Conservation (phyloP, 345 rosid species). For the Xanthoceras sorbifolium region DNA sequence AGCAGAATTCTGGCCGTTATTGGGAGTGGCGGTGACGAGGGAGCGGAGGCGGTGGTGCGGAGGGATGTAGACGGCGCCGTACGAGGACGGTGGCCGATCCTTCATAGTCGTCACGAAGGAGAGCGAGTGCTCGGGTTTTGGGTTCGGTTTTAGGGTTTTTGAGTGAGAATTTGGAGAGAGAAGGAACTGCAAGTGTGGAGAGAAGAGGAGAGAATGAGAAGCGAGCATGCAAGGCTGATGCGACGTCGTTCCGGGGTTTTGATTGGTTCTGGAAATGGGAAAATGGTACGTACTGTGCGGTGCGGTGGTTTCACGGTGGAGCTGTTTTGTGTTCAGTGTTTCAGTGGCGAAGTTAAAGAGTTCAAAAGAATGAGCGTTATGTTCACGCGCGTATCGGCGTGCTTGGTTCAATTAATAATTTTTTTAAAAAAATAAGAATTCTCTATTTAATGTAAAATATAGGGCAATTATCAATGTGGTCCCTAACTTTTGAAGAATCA, state of each 20-base stretch:
- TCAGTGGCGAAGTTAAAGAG: too few relatives aligned
- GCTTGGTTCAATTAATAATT: too few relatives aligned
- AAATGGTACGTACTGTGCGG: too few relatives aligned
- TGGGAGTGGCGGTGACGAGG: constrained; percentile 35
- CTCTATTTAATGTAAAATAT: too few relatives aligned
- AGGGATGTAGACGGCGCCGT: constrained; percentile 66
- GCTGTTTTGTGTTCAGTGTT: neutral
- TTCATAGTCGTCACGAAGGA: constrained; percentile 47
- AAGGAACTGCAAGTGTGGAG: constrained; percentile 11
- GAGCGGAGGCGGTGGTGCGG: constrained; percentile 78
- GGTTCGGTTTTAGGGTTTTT: constrained; percentile 32
- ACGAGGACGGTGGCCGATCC: constrained; percentile 64
- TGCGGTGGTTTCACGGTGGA: neutral
- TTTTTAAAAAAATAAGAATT: too few relatives aligned
- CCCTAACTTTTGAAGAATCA: too few relatives aligned
- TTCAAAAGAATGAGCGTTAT: neutral
- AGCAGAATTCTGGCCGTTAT: neutral
- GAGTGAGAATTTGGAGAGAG: constrained; percentile 5
- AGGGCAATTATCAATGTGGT: too few relatives aligned
- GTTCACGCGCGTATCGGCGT: constrained; percentile 4
- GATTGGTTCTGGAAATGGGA: neutral
- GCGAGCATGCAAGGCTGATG: constrained; percentile 34
- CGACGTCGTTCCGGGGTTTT: too few relatives aligned
- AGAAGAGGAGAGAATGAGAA: constrained; percentile 4
- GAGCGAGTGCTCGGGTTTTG: constrained; percentile 15